Evolutionary conservation across 2,329 filamentous ascomycete species (phyloP).

Genomic region (Ophiostoma triangulosporum): DNA sequence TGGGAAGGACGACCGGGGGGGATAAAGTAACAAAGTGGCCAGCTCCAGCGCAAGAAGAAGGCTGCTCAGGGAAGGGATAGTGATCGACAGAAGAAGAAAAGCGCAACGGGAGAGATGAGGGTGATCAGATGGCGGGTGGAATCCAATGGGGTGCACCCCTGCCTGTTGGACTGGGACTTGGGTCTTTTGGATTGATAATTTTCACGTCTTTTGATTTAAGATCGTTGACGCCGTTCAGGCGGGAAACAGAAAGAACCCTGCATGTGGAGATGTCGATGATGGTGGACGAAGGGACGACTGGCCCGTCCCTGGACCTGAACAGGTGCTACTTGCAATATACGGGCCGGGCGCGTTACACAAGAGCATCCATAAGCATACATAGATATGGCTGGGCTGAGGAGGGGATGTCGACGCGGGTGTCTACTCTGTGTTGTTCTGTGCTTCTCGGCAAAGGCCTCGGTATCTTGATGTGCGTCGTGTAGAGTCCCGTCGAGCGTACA

Average conservation of each 20-base stretch:
- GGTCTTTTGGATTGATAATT: neutral
- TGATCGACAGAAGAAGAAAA: constrained; percentile 7
- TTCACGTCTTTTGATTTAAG: neutral
- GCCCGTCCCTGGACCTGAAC: neutral
- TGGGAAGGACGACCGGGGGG: neutral
- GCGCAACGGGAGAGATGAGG: neutral
- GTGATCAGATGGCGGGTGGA: constrained; percentile 6
- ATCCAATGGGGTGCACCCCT: neutral
- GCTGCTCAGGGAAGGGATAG: neutral
- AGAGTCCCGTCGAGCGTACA: neutral
- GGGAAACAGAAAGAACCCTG: constrained; percentile 2
- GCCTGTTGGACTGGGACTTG: neutral
- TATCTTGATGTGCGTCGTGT: no score
- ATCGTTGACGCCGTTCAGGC: constrained; percentile 1
- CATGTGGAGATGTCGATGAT: neutral
- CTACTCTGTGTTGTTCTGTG: neutral
- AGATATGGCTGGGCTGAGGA: neutral
- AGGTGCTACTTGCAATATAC: neutral
- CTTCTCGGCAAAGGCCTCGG: neutral
- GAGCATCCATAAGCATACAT: no score
- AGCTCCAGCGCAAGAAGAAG: constrained; percentile 1
- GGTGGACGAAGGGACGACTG: neutral
- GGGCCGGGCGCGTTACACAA: neutral
- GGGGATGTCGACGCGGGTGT: neutral
- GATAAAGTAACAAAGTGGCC: neutral